Conservation (phyloP, 2,329 filamentous ascomycete genomes). For the Pyrenochaeta sp. region DNA sequence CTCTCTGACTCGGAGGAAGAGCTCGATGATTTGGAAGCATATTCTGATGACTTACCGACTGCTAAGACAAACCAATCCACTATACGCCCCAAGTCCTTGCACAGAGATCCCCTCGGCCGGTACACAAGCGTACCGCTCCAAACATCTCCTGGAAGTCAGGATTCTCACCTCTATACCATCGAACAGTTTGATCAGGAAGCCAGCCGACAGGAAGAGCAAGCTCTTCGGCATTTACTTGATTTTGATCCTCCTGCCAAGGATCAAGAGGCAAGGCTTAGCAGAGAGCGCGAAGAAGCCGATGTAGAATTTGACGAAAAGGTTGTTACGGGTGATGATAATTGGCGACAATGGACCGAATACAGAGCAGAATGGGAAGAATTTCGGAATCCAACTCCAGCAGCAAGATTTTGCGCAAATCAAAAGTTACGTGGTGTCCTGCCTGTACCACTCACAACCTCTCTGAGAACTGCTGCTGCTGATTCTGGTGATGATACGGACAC, state of each 20-base stretch:
- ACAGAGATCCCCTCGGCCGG: conserved; percentile 7
- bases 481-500: conserved; percentile 5
- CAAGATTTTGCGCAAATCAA: conserved; percentile 29
- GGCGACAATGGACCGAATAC: conserved; percentile 58
- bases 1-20: conserved; percentile 17
- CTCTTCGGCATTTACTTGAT: conserved; percentile 56
- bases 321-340: conserved; percentile 53
- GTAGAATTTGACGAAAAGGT: conserved; percentile 27
- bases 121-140: conserved; percentile 7
- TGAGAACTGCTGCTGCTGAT: background rate
- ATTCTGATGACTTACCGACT: conserved; percentile 5
- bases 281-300: conserved; percentile 28
- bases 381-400: conserved; percentile 18
- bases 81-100: background rate
- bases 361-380: conserved; percentile 61
- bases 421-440: conserved; percentile 9
- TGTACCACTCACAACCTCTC: background rate
- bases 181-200: conserved; percentile 58
- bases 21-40: background rate
- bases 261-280: conserved; percentile 25
- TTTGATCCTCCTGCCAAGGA: conserved; percentile 24
- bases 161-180: conserved; percentile 10
- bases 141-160: background rate
- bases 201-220: conserved; percentile 55
- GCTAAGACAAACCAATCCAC: background rate